Evolutionary conservation across 495 filamentous ascomycete species (phyloP).

Genomic region (Tricharina praecox): DNA sequence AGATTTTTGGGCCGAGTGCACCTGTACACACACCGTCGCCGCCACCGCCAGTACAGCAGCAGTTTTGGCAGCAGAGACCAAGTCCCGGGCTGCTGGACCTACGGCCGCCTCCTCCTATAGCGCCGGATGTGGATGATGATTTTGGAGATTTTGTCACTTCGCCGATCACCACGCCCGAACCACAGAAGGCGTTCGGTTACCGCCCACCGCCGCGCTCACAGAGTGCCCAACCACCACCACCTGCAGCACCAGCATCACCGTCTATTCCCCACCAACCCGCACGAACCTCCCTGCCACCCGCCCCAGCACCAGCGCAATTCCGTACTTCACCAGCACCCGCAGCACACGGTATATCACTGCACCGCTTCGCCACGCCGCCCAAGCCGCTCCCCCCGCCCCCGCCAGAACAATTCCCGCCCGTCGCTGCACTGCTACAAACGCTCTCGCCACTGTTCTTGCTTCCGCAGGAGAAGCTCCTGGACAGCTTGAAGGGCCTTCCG

Average conservation of each 20-base stretch:
- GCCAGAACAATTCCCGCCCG: slow-evolving; percentile 34
- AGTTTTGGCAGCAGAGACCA: neutral
- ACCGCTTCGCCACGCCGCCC: neutral
- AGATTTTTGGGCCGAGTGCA: neutral
- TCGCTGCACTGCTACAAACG: slow-evolving; percentile 58
- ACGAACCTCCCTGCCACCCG: neutral
- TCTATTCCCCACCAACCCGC: too few relatives aligned
- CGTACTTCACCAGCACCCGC: too few relatives aligned
- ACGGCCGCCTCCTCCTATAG: neutral
- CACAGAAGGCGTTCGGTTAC: slow-evolving; percentile 3
- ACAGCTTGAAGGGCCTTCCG: slow-evolving; percentile 36
- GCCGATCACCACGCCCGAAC: slow-evolving; percentile 9
- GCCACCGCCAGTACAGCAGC: neutral
- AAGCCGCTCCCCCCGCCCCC: neutral
- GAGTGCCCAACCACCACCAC: neutral
- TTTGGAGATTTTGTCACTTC: slow-evolving; percentile 24
- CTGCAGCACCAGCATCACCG: neutral
- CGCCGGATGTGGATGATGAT: slow-evolving; percentile 13
- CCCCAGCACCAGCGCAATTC: too few relatives aligned
- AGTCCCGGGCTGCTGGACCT: neutral
- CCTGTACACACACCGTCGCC: neutral
- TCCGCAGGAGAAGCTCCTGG: slow-evolving; percentile 37
- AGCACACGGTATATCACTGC: slow-evolving; percentile 1
- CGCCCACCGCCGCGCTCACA: slow-evolving; percentile 4
- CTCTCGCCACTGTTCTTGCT: slow-evolving; percentile 51